phyloP scores from a whole-genome alignment of 1,284 basidiomycete genomes.

The Golubevia pallescens region DNA sequence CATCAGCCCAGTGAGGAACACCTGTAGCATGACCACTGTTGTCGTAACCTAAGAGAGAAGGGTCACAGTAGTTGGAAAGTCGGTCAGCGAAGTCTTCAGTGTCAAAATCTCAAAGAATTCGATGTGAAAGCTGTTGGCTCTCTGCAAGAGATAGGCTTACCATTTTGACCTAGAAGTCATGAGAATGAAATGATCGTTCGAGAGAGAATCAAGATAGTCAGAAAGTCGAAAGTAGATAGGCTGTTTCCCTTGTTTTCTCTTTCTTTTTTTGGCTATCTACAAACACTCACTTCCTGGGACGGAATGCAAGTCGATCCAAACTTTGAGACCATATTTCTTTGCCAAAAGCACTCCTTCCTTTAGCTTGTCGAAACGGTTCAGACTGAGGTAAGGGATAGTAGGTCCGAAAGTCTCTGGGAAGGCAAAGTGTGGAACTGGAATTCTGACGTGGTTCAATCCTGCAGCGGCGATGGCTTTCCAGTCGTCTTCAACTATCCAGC shows the following conservation, averaged over 20 bases:
- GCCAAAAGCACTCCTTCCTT: conserved; percentile 8
- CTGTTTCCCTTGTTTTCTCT: too few species aligned
- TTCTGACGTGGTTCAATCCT: conserved; percentile 19
- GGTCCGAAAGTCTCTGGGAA: background rate
- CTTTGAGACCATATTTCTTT: conserved; percentile 7
- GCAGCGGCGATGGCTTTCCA: conserved; percentile 13
- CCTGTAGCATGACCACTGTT: background rate
- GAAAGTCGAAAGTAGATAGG: too few species aligned
- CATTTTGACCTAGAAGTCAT: too few species aligned
- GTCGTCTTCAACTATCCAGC: conserved; percentile 15
- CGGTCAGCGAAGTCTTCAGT: too few species aligned
- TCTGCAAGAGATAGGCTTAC: background rate
- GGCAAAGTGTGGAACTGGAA: conserved; percentile 10
- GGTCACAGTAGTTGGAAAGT: background rate
- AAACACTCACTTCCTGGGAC: conserved; percentile 7
- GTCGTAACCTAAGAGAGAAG: background rate
- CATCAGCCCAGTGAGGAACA: conserved; percentile 3
- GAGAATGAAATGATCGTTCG: too few species aligned
- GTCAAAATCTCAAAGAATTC: too few species aligned
- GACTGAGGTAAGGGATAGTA: conserved; percentile 8
- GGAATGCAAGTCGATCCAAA: conserved; percentile 12
- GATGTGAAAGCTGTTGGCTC: background rate
- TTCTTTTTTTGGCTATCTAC: too few species aligned
- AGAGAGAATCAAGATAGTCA: too few species aligned
- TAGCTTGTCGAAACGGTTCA: conserved; percentile 12